Base-by-base conservation (phyloP, 2,329 filamentous ascomycete species). In the Venturia nashicola region DNA sequence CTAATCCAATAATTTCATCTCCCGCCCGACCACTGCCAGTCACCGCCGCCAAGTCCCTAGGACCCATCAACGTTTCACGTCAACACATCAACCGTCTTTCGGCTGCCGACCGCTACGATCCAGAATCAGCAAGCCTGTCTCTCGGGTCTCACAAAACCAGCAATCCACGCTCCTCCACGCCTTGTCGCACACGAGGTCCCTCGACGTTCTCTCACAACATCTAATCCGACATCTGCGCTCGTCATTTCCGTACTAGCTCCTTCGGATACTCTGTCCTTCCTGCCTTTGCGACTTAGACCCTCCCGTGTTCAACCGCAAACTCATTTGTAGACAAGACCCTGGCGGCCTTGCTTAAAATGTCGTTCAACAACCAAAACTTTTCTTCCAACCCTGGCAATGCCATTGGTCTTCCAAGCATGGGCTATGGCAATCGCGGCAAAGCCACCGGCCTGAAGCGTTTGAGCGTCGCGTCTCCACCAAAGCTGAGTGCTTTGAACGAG, bases 321-420 rank as follows among this genome's bases (percentile, higher is more conserved):
- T 27, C 18, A 44, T 44, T 23, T 63, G 61, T 78, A 79, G 82
- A 79, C 77, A 87, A 88, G 89, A 96, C 93, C 87, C 93, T 85
- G 93, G 93, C 84, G 91, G 91, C 94, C 90, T 96, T 82, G 88
- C 91, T 94, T 91, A 40, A 34, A 84, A 97, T 97, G 93, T 90
- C 91, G 80, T 93, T 91, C 82, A 90, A 87, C 82, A 73, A 73
- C 68, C 66, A 64, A 64, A 71, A 70, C 67, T 89, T 89, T 76
- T 79, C 83, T 75, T 82, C 88, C 76, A 81, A 84, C 46, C 20
- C 4, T 51, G 46, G 20, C 73, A 84, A 84, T 71, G 87, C 85
- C 70, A 82, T 96, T 70, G 85, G 86, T 72, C 85, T 90, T 78
- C 88, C 91, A 62, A 81, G 85, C 67, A 85, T 88, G 68, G 90